Evolutionary conservation across 768 basidiomycete species (phyloP), one percentile per base, ranked within the genome.

Genomic region (Russula compacta): DNA sequence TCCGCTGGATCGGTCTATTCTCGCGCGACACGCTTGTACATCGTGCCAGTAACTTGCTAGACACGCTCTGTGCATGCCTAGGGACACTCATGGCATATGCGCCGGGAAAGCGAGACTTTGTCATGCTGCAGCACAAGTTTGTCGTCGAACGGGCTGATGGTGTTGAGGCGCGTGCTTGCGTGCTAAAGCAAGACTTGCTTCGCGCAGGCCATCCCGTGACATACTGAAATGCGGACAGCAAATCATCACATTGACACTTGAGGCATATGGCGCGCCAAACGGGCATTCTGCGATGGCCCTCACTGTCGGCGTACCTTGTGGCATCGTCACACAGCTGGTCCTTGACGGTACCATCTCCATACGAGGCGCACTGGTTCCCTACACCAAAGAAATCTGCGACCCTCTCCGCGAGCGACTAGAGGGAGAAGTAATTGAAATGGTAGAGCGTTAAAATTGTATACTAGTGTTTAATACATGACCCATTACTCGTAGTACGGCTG

Each of bases 101-200:
- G 64, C 75, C 79, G 50, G 92, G 91, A 64, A 94, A 98, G 75
- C 86, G 92, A 11, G 95, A 99, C 73, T 82, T 98, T 63, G 91
- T 99, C 62, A 92, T 98, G 86, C 84, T 99, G 56, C 95, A 98
- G 76, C 95, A 99, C 82, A 95, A 95, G 78, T 98, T 99, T 71
- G 76, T 92, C 67, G 86, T 98, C 40, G 86, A 94, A 71, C 89
- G 88, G 82, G 79, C 81, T 38, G 92, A 98, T 69, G 94, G 95
- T 50, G 80, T 75, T 51, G 76, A 81, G 75, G 87, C 85, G 62
- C 55, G 81, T 67, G 48, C 39, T 35, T 19, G 9, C 14, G 8
- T 9, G 38, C 10, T n/a, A 10, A 10, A 29, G 24, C 32, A 55
- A 38, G 35, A 46, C 17, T 40, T 42, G 1, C 11, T 42, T 14